Conservation (phyloP, 805 yeast genomes). For the Suhomyces kilbournensis region DNA sequence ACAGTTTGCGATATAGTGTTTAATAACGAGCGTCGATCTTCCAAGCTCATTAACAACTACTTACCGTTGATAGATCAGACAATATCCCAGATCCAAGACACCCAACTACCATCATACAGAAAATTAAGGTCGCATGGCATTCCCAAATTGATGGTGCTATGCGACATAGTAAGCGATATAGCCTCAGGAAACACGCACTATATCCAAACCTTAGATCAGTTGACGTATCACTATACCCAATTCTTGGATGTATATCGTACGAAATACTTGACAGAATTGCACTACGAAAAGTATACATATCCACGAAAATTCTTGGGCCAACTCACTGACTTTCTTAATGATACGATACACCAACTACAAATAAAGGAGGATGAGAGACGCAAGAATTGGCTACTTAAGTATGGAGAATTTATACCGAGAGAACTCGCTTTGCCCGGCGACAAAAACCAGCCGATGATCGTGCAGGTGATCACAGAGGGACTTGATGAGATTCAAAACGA, state of each 20-base stretch:
- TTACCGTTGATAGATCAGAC: conserved; percentile 13
- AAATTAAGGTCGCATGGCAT: conserved; percentile 23
- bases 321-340: conserved; percentile 33
- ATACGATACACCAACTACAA: conserved; percentile 29
- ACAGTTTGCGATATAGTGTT: conserved; percentile 34
- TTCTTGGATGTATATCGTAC: conserved; percentile 32
- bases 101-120: conserved; percentile 16
- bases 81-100: conserved; percentile 12
- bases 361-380: conserved; percentile 34
- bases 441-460: conserved; percentile 31
- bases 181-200: conserved; percentile 12
- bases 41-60: conserved; percentile 17
- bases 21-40: conserved; percentile 33
- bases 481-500: conserved; percentile 22
- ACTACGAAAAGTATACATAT: conserved; percentile 38
- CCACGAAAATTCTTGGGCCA: conserved; percentile 33
- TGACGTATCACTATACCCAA: conserved; percentile 35
- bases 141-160: conserved; percentile 23
- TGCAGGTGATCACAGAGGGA: conserved; percentile 43
- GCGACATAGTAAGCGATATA: conserved; percentile 7
- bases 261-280: conserved; percentile 36
- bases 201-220: conserved; percentile 25
- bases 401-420: conserved; percentile 41
- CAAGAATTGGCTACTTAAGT: conserved; percentile 33
- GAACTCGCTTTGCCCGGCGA: conserved; percentile 40